Evolutionary conservation across 495 filamentous ascomycete genomes (phyloP), one percentile per base, ranked within the genome.

Genomic region (Chaetomidium leptoderma): DNA sequence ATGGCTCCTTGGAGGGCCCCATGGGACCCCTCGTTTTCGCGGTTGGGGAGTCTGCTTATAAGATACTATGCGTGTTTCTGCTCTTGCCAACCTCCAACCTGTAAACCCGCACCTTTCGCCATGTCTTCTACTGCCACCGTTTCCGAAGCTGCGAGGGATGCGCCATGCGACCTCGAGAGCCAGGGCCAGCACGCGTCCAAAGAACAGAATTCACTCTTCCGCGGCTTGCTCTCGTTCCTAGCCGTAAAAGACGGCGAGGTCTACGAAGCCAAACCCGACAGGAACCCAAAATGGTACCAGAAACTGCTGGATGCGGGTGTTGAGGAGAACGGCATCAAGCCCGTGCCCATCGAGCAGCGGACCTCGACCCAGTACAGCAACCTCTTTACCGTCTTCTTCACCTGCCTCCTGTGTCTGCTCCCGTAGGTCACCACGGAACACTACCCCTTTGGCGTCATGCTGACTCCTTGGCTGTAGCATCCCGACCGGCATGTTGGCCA

Each of bases 401-500:
- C 73, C 27, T 68, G 72, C 17, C 62, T 75, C 32, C 60, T 77
- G 33, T 71, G 71, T 60, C 59, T 76, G 36, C 59, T 79, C 16
- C 74, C 76, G 76, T 78, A 57, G 60, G 75, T 67, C 13, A 29
- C 43, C 43, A n/a, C 26, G 4, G n/a, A n/a, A 6, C 17, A 21
- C 39, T 9, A 37, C 4, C n/a, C 30, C 14, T 9, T 44, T n/a
- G 21, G 16, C n/a, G n/a, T n/a, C n/a, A n/a, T n/a, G 33, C 21
- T 24, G 21, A 24, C 19, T 24, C 36, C 39, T 26, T 17, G 5
- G 23, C 26, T 11, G 50, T 37, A 81, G 77, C 0, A 70, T 82
- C 33, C 77, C 77, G n/a, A 80, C 78, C 17, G 78, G 79, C 21
- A 74, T 81, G 66, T 65, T 81, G 26, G 80, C 77, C 9, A 80